Base-by-base conservation (phyloP, 768 basidiomycete genomes). In the Tubosaeta brunneosetosa region DNA sequence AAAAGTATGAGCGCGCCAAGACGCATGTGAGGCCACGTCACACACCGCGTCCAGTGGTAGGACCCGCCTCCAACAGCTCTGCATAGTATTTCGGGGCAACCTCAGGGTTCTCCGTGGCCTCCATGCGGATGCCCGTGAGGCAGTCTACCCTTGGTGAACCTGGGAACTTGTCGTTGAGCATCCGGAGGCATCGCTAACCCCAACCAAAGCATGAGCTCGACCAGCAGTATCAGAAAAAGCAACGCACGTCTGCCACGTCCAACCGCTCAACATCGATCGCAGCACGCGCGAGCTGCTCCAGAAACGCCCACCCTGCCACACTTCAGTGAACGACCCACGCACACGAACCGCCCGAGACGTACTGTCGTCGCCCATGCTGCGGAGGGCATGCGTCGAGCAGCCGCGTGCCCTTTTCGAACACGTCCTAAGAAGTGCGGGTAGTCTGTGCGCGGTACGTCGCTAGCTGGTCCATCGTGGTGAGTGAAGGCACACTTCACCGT, bases 71-170 rank as follows among this genome's bases (percentile, higher is more conserved):
- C 17, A 94, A 69, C 19, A 87, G 60, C 6, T 68, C 67, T 29
- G 84, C 74, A 57, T 88, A 95, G 65, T 80, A 87, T 47, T 74
- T 67, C 31, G 90, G 72, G 0, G 81, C 88, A 3, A 71, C 71
- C 0, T 79, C 78, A 1, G 81, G 72, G 4, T 80, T 59, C 43
- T 84, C 83, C 0, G 78, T 77, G 0, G 81, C 82, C 63, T 95
- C 93, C 70, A 88, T 77, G 51, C 88, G 76, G 53, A 92, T 84
- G 1, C 94, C 93, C 25, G 79, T 76, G 19, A 97, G 79, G 19
- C 84, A 79, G 34, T 88, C 82, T 2, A 91, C 86, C 19, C 94
- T 82, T 17, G 88, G 86, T 1, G 92, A 94, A 27, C 72, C 81
- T n/a, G n/a, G n/a, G n/a, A n/a, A n/a, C n/a, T n/a, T 83, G 47